These are phyloP conservation scores for Sphaerulina musiva DNA, from an alignment of 2,329 filamentous ascomycete genomes.

Conservation along the genomic window DNA sequence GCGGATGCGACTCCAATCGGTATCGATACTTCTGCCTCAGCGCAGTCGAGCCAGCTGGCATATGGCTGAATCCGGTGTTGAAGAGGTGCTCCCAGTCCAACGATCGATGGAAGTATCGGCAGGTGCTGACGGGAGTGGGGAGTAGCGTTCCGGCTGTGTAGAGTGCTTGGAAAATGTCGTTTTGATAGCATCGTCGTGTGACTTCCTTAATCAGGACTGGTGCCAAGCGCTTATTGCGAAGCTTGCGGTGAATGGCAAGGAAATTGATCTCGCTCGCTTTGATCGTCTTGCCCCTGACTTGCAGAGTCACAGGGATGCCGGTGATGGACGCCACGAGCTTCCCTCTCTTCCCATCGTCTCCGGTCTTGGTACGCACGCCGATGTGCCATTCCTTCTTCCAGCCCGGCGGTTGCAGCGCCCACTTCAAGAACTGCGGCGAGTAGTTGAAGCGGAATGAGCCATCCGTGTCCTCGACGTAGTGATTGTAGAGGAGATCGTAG, in stretches of 20 bases:
- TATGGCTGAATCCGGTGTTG: conserved; percentile 86
- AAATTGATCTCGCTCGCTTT: conserved; percentile 94
- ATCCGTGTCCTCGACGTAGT: conserved; percentile 96
- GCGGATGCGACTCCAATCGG: conserved; percentile 62
- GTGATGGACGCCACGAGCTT: conserved; percentile 95
- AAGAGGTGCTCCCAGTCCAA: conserved; percentile 95
- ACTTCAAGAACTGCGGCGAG: conserved; percentile 78
- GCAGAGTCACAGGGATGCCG: conserved; percentile 77
- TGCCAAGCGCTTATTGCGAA: conserved; percentile 83
- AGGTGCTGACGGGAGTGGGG: conserved; percentile 85
- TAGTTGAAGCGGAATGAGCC: conserved; percentile 98
- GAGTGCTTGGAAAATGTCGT: conserved; percentile 86
- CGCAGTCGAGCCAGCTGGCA: conserved; percentile 77
- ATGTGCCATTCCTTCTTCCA: conserved; percentile 95
- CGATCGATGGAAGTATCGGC: conserved; percentile 89
- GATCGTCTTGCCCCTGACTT: conserved; percentile 68
- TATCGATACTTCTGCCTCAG: conserved; percentile 81
- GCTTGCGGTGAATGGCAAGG: conserved; percentile 95
- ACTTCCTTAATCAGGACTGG: conserved; percentile 97
- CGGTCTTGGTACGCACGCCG: conserved; percentile 65
- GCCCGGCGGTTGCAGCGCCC: conserved; percentile 89
- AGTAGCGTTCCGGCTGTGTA: conserved; percentile 91
- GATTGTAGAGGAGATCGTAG: conserved; percentile 81
- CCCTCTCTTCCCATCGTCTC: conserved; percentile 55
- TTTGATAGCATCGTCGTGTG: conserved; percentile 80